Base-by-base conservation (phyloP, 2,329 filamentous ascomycete species). In the Talaromyces sp. region DNA sequence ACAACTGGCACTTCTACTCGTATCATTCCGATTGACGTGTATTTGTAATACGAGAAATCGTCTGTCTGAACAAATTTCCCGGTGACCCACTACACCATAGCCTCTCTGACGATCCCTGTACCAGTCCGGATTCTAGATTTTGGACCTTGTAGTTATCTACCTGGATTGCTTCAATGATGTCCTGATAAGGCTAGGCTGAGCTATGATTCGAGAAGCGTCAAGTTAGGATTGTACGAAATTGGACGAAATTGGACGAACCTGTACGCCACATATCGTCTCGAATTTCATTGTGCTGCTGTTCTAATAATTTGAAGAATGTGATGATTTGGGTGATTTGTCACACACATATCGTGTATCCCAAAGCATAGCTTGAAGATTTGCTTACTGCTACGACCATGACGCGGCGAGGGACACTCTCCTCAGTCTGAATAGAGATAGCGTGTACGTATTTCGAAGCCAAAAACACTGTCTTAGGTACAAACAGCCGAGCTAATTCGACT, bases 261-360 rank as follows among this genome's bases (percentile, higher is more conserved):
- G 50, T 54, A 56, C 52, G 33, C 52, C 33, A 56, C 52, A 56
- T 37, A 56, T 56, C 31, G 52, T 56, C 52, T 56, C 33, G 31
- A 39, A 56, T 56, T 15, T 19, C 33, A 19, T 35, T 33, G 33
- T 31, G 11, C 25, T n/a, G 31, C 15, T 31, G 27, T 11, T 15
- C 27, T 52, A n/a, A 33, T 33, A n/a, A 8, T 52, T n/a, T 5
- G 8, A 35, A 35, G 50, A 35, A 54, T 54, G 50, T 11, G n/a
- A 15, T 17, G 8, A 35, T 35, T 19, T 54, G 3, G 17, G 17
- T 8, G 13, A 54, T 19, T 11, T 35, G 27, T 19, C 17, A 8
- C 27, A 27, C 49, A 33, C 3, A 33, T 50, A 4, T 31, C 31
- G n/a, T 31, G 25, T 50, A 50, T n/a, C 25, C 17, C 47, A 50